These are phyloP conservation scores for Cochlearia excelsa DNA, from an alignment of 345 rosid species.

Conservation along the genomic window DNA sequence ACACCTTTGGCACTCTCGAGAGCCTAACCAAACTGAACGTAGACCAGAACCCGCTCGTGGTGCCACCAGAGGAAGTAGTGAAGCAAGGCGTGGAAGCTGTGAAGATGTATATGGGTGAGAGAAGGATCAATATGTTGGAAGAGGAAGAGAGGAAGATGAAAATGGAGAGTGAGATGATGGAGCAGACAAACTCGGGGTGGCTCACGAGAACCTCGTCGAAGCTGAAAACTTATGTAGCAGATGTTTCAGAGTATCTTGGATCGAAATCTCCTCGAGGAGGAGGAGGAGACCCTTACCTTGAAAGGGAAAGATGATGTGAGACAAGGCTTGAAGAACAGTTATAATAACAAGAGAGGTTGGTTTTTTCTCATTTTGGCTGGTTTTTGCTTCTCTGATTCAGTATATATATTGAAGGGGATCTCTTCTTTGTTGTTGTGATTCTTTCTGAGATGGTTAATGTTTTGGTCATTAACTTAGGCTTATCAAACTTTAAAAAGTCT, in stretches of 20 bases:
- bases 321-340: constrained; percentile 8
- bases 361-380: constrained; percentile 14
- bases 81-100: constrained; percentile 70
- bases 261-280: constrained; percentile 36
- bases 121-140: constrained; percentile 61
- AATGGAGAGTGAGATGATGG: constrained; percentile 46
- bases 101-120: constrained; percentile 60
- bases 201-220: constrained; percentile 78
- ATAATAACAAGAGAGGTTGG: constrained; percentile 4
- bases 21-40: constrained; percentile 61
- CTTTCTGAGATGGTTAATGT: constrained; percentile 21
- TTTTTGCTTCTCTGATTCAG: background rate
- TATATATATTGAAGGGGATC: constrained; percentile 21
- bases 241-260: constrained; percentile 50
- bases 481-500: background rate
- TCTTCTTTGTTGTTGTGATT: constrained; percentile 16
- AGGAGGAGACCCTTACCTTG: constrained; percentile 53
- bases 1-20: constrained; percentile 73
- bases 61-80: constrained; percentile 67
- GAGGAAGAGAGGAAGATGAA: constrained; percentile 62
- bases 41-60: constrained; percentile 65
- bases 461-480: constrained; percentile 17
- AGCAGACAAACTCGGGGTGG: constrained; percentile 64
- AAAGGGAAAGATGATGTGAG: constrained; percentile 53
- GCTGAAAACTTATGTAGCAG: constrained; percentile 52